Base-by-base conservation (phyloP, 345 rosid genomes). In the Rhizophora apiculata region DNA sequence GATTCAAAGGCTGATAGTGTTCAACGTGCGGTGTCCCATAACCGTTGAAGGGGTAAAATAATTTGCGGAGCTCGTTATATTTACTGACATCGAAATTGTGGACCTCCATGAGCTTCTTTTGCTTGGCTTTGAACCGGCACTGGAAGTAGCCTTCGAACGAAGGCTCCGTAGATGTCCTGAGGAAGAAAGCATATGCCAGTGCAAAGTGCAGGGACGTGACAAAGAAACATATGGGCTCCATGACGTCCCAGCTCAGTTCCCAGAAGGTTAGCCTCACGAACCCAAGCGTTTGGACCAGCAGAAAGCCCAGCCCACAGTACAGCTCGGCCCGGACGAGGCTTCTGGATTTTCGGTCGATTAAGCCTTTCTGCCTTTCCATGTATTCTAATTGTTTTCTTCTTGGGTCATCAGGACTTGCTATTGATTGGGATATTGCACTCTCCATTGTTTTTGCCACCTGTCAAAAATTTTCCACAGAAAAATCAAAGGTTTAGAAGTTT, bases 371-470 rank as follows among this genome's bases (percentile, higher is more conserved):
- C n/a, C 27, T 43, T 30, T 77, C 76, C 73, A 72, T 66, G 1
- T 67, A 21, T 27, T 68, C 69, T 1, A 77, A 65, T 6, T 70
- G 62, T 10, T 46, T 16, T 61, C 67, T 75, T 71, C 92, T 85
- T 30, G 91, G 85, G 69, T 93, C 97, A 52, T 82, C 76, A n/a
- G 86, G 84, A 6, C 53, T 27, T 0, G 74, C 52, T 4, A 75
- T 64, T 31, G 89, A 61, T 66, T 81, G 76, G 1, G 83, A 78
- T 43, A 93, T 72, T 54, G 84, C 16, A 6, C 62, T 70, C 74
- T 86, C 93, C 83, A 90, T 70, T 1, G 84, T 79, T 69, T 80
- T 87, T 0, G 85, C 88, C 67, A 90, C 72, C 98, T 86, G 85
- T 37, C 51, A 21, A 26, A 18, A 36, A 63, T 3, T 22, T 43